These are phyloP conservation scores for Senna tora DNA, from an alignment of 306 rosid genomes.

Conservation along the genomic window DNA sequence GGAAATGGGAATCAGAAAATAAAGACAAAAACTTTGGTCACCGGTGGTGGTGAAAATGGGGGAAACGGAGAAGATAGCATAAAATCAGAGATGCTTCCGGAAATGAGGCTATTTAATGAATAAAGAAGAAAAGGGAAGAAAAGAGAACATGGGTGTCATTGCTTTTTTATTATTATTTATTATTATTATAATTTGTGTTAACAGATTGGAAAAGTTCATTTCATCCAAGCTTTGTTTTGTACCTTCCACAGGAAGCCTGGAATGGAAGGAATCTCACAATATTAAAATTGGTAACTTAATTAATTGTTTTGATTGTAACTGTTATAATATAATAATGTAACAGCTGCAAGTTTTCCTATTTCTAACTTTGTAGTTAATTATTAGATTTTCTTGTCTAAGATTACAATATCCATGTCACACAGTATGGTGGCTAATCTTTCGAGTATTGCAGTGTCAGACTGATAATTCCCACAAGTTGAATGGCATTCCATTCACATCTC, in stretches of 20 bases:
- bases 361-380: constrained; percentile 1
- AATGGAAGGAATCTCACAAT: constrained; percentile 56
- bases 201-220: constrained; percentile 61
- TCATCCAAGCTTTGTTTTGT: constrained; percentile 45
- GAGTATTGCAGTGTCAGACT: too few species aligned
- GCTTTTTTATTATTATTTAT: background rate
- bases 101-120: constrained; percentile 41
- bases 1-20: constrained; percentile 13
- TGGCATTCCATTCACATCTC: too few species aligned
- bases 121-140: constrained; percentile 43
- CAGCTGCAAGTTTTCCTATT: background rate
- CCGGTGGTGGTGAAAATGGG: constrained; percentile 39
- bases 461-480: too few species aligned
- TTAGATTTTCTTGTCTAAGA: too few species aligned
- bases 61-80: constrained; percentile 18
- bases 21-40: constrained; percentile 31
- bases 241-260: constrained; percentile 42
- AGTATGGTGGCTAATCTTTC: too few species aligned
- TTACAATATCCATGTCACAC: too few species aligned
- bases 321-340: constrained; percentile 18
- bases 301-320: constrained; percentile 31
- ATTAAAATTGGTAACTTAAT: constrained; percentile 42
- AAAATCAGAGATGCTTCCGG: constrained; percentile 46
- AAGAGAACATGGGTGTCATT: constrained; percentile 63
- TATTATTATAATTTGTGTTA: too few species aligned